Evolutionary conservation across 2,329 filamentous ascomycete species (phyloP).

Genomic region (Diaporthe australafricana): DNA sequence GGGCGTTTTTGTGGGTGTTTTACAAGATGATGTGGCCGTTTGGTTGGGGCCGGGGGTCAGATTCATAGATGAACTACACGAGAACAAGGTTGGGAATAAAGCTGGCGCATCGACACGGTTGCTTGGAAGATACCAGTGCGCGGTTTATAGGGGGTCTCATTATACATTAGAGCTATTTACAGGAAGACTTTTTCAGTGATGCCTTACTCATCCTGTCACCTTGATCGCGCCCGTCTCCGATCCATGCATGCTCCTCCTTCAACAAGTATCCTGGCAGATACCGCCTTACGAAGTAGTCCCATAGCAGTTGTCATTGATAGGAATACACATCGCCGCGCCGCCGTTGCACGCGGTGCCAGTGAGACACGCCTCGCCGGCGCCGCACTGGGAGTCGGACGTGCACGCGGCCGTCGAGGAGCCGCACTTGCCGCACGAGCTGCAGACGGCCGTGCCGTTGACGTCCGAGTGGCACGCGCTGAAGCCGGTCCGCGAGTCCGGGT

Average conservation of each 20-base stretch:
- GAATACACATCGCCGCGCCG: conserved; percentile 3
- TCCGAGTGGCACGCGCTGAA: conserved; percentile 29
- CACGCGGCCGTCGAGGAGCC: conserved; percentile 18
- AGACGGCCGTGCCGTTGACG: conserved; percentile 5
- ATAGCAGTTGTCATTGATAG: conserved; percentile 31
- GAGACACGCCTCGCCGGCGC: conserved; percentile 16
- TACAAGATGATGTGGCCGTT: conserved; percentile 1
- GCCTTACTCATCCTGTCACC: not conserved
- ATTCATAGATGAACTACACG: not conserved
- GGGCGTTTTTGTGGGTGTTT: conserved; percentile 15
- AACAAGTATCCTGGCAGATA: too few species aligned
- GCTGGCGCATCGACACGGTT: not conserved
- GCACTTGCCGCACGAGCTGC: conserved; percentile 31
- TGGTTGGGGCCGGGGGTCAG: not conserved
- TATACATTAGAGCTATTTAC: conserved; percentile 17
- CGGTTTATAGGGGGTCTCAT: not conserved
- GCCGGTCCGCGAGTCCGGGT: not conserved
- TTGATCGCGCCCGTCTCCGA: not conserved
- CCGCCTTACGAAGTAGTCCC: not conserved
- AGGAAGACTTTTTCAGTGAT: not conserved
- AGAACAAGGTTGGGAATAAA: not conserved
- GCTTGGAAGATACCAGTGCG: not conserved
- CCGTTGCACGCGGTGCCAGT: not conserved
- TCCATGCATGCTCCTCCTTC: not conserved
- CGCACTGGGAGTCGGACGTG: conserved; percentile 25